Base-by-base conservation (phyloP, 441 rosid species). In the Biscutella laevigata region DNA sequence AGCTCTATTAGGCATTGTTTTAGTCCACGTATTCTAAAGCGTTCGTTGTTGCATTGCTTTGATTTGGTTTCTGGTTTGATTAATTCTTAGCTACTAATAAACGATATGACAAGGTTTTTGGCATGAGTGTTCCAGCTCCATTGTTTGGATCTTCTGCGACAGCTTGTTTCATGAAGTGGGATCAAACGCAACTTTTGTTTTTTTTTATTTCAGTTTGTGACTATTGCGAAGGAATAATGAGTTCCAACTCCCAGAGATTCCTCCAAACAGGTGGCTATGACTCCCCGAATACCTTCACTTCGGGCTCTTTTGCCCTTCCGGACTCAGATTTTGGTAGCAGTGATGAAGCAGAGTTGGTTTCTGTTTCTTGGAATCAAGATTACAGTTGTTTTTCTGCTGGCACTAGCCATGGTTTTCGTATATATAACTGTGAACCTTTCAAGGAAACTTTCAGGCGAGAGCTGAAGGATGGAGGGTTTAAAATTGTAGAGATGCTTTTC, bases 401-500 rank as follows among this genome's bases (percentile, higher is more conserved):
- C 43, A 91, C 94, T 0, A 78, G 66, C 76, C 66, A n/a, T 11
- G 98, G 94, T 34, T 91, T 84, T 47, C 83, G 79, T 19, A 85
- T 91, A 51, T 91, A 84, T 51, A 87, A 76, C 67, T 80, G 75
- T 51, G 80, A 83, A 54, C 95, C 96, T 38, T 91, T 91, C 65
- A 81, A 80, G 78, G 96, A 87, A 70, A 84, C 88, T 30, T 80
- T 83, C 27, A 65, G 90, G 41, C 71, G 90, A 15, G 85, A 84
- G 62, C 61, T 83, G 9, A 76, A 77, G 58, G 69, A 70, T 27
- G 90, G 94, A 8, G 94, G 95, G 12, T 84, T 91, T 67, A 81
- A 73, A 60, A 80, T 83, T 51, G 96, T 91, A 14, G 98, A 91
- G 77, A 91, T 91, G 98, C 79, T 90, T 57, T 87, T 90, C 73